These are phyloP conservation scores for Echeveria elegans DNA, from an alignment of 164 flowering plant species.

Conservation along the genomic window DNA sequence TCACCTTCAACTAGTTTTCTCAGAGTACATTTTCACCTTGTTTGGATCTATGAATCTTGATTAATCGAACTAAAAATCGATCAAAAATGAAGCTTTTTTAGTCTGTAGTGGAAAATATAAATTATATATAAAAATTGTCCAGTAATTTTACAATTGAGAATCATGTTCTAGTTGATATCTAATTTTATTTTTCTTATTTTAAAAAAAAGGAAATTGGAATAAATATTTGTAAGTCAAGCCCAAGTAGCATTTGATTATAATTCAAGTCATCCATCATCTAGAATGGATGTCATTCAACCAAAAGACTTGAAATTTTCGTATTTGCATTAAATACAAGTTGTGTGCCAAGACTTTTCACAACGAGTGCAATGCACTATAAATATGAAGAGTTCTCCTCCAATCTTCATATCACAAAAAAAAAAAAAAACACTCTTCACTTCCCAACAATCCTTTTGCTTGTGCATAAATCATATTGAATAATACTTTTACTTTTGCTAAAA, in stretches of 20 bases:
- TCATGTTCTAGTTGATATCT: no score
- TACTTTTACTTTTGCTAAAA: neutral
- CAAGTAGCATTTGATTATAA: neutral
- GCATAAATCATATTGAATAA: neutral
- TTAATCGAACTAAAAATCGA: no score
- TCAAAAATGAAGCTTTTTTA: neutral
- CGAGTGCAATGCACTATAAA: neutral
- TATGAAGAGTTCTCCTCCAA: neutral
- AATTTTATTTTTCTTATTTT: no score
- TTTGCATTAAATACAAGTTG: neutral
- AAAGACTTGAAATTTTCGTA: neutral
- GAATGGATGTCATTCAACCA: neutral
- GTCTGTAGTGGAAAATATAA: neutral
- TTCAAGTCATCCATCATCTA: constrained; percentile 5
- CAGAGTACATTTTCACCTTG: no score
- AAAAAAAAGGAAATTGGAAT: no score
- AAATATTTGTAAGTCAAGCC: neutral
- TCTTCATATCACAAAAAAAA: neutral
- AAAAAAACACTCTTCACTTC: neutral
- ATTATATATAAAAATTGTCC: no score
- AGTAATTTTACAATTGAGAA: no score
- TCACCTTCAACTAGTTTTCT: no score
- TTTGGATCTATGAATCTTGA: no score
- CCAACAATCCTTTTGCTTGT: no score
- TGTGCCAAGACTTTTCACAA: no score